These are phyloP conservation scores for Begonia masoniana DNA, from an alignment of 306 rosid genomes.

Conservation along the genomic window DNA sequence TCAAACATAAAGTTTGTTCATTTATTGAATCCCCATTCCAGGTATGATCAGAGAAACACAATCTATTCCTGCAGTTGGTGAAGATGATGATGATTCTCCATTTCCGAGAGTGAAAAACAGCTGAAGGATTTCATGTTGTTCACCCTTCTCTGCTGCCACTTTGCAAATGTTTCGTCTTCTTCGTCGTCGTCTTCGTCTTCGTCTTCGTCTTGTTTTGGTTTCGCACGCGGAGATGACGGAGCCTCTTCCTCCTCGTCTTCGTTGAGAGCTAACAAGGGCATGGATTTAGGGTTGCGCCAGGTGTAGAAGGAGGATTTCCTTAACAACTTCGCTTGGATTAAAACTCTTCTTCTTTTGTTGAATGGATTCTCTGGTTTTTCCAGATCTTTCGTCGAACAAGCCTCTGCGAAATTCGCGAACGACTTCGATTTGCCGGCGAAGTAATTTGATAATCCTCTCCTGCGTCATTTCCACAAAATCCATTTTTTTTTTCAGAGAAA, in stretches of 20 bases:
- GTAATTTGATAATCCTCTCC: conserved; percentile 79
- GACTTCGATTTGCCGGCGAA: conserved; percentile 89
- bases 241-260: conserved; percentile 24
- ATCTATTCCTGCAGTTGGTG: conserved; percentile 10
- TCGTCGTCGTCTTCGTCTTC: no score
- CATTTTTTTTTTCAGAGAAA: no score
- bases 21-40: no score
- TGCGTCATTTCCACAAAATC: conserved; percentile 12
- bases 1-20: no score
- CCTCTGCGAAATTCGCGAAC: conserved; percentile 54
- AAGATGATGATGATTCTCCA: conserved; percentile 29
- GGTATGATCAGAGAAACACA: no score
- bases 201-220: conserved; percentile 7
- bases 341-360: conserved; percentile 64
- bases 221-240: not conserved
- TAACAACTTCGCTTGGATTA: conserved; percentile 57
- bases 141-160: conserved; percentile 19
- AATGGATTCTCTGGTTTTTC: conserved; percentile 66
- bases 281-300: conserved; percentile 64
- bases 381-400: conserved; percentile 31
- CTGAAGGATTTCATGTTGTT: conserved; percentile 48
- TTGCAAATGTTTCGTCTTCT: conserved; percentile 7
- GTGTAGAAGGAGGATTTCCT: conserved; percentile 51
- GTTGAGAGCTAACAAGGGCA: conserved; percentile 63
- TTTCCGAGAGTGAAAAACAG: conserved; percentile 76